Percentiles rank a stretch among this genome's conserved stretches.
Conservation (phyloP, 2,329 filamentous ascomycete genomes). For the Talaromyces sp. region DNA sequence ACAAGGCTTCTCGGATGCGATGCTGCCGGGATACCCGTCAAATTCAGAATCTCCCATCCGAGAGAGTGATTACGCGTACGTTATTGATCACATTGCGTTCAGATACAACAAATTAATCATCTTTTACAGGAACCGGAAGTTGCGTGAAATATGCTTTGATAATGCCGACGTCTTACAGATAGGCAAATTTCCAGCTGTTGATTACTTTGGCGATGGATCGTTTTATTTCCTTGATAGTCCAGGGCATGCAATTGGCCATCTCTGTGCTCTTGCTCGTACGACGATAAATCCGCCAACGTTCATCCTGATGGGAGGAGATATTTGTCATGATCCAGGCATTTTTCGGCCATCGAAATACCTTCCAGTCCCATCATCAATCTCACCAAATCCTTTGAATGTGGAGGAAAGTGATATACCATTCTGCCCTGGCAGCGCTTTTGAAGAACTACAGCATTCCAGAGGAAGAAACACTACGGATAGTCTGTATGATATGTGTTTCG, state of each 20-base stretch:
- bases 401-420: background rate
- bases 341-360: conserved; percentile 29
- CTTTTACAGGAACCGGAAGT: background rate
- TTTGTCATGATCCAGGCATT: conserved; percentile 26
- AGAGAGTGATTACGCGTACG: conserved; percentile 29
- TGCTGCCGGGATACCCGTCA: conserved; percentile 48
- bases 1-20: conserved; percentile 47
- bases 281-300: conserved; percentile 23
- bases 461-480: conserved; percentile 10
- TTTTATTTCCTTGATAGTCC: conserved; percentile 30
- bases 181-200: conserved; percentile 26
- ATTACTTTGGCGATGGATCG: conserved; percentile 30
- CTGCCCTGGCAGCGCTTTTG: conserved; percentile 6
- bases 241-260: conserved; percentile 27
- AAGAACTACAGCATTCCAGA: conserved; percentile 7
- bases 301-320: conserved; percentile 29
- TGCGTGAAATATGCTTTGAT: background rate
- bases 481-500: conserved; percentile 25
- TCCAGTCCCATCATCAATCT: conserved; percentile 25
- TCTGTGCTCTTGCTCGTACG: conserved; percentile 27
- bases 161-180: conserved; percentile 19
- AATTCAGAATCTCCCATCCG: conserved; percentile 34
- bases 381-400: conserved; percentile 2
- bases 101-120: background rate
- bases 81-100: background rate